Base-by-base conservation (phyloP, 345 rosid genomes). In the Durio zibethinus region DNA sequence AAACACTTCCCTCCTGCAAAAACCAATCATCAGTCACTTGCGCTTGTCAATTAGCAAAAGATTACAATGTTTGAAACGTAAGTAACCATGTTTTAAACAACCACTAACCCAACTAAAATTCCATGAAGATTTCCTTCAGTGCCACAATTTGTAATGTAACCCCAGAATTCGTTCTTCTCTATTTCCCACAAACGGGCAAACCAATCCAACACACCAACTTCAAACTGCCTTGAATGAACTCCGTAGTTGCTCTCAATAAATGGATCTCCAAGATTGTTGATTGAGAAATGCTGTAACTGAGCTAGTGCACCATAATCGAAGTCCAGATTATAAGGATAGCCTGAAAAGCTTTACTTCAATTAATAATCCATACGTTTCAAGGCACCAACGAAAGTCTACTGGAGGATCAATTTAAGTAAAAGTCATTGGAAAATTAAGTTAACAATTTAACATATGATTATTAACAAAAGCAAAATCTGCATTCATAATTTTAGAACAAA, bases 61-160 rank as follows among this genome's bases (percentile, higher is more conserved):
- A 48, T 5, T 52, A 52, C 9, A 52, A 18, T 7, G 2, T 33
- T 21, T 3, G 54, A 56, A 14, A 7, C 43, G 10, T 2, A 52
- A 53, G 72, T 38, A 52, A 35, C 15, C 23, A 73, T 15, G 67
- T 63, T 75, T 40, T 31, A 66, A 74, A 33, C 75, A 61, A 48
- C 64, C 21, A 82, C 91, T 86, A 14, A 93, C 97, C 97, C 98
- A 7, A 94, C 90, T 77, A 94, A 84, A 77, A 94, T 90, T 11
- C 98, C 98, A 79, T 94, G 98, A 78, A 94, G 98, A 83, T 94
- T 94, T 57, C 98, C 98, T 83, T 94, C 98, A 5, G 98, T 94
- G 31, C 98, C 98, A 72, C 98, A 93, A 60, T 93, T 94, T 42
- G 98, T 94, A 45, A 94, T 94, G 80, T 94, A 94, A 56, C 98